These are phyloP conservation scores for Sclerotinia spermophila DNA, from an alignment of 2,329 filamentous ascomycete species.

Conservation along the genomic window DNA sequence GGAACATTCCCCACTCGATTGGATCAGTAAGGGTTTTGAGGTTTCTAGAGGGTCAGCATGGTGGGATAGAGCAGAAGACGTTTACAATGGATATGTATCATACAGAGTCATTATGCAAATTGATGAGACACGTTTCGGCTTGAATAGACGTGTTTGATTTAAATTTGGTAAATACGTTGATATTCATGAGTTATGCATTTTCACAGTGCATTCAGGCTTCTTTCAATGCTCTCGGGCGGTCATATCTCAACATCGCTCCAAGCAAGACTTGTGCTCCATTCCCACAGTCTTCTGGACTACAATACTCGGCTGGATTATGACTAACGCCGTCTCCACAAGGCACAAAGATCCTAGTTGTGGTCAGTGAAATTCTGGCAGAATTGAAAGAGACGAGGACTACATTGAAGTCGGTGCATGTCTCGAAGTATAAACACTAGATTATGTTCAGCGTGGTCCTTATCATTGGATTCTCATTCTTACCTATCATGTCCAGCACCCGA, in stretches of 20 bases:
- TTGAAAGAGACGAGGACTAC: slow-evolving; percentile 33
- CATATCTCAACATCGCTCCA: slow-evolving; percentile 43
- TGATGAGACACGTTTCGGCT: slow-evolving; percentile 26
- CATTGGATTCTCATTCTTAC: slow-evolving; percentile 38
- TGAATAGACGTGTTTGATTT: slow-evolving; percentile 13
- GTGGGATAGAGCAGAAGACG: slow-evolving; percentile 22
- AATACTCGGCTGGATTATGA: slow-evolving; percentile 62
- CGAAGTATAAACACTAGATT: slow-evolving; percentile 55
- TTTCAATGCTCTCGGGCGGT: slow-evolving; percentile 34
- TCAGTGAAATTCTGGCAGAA: slow-evolving; percentile 5
- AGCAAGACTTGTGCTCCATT: slow-evolving; percentile 50
- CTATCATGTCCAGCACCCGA: slow-evolving; percentile 62
- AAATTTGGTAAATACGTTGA: background rate
- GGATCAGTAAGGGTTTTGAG: slow-evolving; percentile 43
- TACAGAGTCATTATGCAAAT: slow-evolving; percentile 34
- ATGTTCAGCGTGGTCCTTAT: slow-evolving; percentile 18
- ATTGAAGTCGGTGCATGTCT: slow-evolving; percentile 59
- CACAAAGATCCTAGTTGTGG: slow-evolving; percentile 50
- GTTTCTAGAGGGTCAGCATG: slow-evolving; percentile 12
- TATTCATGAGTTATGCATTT: slow-evolving; percentile 2
- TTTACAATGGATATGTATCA: slow-evolving; percentile 33
- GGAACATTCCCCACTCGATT: slow-evolving; percentile 66
- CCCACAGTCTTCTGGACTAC: slow-evolving; percentile 55
- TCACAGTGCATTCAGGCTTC: slow-evolving; percentile 12
- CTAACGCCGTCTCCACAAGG: slow-evolving; percentile 60